Conservation (phyloP, 257 asterid genomes). For the Plectranthus barbatus region DNA sequence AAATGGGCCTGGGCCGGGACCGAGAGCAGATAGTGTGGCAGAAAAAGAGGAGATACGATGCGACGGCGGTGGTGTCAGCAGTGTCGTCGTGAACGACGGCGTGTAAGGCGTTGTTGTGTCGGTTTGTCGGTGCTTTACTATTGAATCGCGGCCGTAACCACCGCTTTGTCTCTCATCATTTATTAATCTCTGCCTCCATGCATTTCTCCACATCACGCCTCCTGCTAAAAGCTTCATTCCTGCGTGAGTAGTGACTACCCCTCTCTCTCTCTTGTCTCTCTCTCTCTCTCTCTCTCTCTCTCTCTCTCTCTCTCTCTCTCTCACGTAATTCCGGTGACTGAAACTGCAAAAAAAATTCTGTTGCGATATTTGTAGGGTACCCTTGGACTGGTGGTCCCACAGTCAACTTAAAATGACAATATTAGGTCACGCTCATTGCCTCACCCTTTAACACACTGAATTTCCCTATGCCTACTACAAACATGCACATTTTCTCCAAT, state of each 20-base stretch:
- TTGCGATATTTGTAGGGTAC: constrained; percentile 10
- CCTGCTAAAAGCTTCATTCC: constrained; percentile 2
- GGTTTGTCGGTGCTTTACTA: constrained; percentile 25
- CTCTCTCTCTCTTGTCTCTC: background rate
- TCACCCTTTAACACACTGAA: background rate
- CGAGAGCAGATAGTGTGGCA: background rate
- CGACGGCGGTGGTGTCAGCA: constrained; percentile 38
- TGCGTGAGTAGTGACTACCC: background rate
- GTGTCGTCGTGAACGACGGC: constrained; percentile 35
- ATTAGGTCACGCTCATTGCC: background rate
- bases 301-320: background rate
- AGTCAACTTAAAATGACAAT: background rate
- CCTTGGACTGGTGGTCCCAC: constrained; percentile 19
- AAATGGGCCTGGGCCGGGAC: too few relatives aligned
- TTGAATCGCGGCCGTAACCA: constrained; percentile 8
- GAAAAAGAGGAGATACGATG: background rate
- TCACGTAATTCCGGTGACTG: constrained; percentile 23
- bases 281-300: too few relatives aligned
- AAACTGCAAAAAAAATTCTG: constrained; percentile 6
- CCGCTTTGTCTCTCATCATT: background rate
- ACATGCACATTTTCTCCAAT: too few relatives aligned
- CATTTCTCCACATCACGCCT: constrained; percentile 22
- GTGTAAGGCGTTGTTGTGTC: constrained; percentile 25
- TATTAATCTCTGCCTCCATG: background rate
- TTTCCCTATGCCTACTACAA: background rate